phyloP scores from a whole-genome alignment of 2,329 filamentous ascomycete species.

The Colletotrichum sp. region DNA sequence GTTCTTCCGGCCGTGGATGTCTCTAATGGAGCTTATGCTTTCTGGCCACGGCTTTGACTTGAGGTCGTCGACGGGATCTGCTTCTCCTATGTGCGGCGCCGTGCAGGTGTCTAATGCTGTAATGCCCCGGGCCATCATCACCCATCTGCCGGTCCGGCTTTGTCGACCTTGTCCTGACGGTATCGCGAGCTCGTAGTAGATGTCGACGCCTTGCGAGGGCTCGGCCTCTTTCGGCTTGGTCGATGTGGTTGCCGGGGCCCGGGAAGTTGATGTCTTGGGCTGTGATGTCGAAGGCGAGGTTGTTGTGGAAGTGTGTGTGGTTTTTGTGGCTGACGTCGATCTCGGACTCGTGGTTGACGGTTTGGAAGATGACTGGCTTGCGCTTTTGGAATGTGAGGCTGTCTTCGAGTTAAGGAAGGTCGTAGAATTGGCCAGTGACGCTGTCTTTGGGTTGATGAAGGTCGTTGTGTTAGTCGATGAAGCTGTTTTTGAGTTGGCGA shows the following conservation, averaged over 20 bases:
- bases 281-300: not conserved
- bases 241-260: not conserved
- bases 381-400: not conserved
- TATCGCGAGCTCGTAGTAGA: not conserved
- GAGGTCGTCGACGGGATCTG: not conserved
- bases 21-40: not conserved
- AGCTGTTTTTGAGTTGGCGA: not conserved
- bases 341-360: not conserved
- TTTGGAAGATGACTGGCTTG: not conserved
- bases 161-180: not conserved
- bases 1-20: not conserved
- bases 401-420: not conserved
- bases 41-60: not conserved
- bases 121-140: not conserved
- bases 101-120: not conserved
- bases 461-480: not conserved
- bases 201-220: not conserved
- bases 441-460: not conserved
- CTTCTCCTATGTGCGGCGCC: not conserved
- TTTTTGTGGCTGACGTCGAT: not conserved
- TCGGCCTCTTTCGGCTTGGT: not conserved
- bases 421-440: not conserved
- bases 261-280: not conserved
- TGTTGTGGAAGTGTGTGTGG: not conserved
- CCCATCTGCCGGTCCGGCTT: not conserved